Conservation (phyloP, 768 basidiomycete genomes). For the Hydnomerulius pinastri region DNA sequence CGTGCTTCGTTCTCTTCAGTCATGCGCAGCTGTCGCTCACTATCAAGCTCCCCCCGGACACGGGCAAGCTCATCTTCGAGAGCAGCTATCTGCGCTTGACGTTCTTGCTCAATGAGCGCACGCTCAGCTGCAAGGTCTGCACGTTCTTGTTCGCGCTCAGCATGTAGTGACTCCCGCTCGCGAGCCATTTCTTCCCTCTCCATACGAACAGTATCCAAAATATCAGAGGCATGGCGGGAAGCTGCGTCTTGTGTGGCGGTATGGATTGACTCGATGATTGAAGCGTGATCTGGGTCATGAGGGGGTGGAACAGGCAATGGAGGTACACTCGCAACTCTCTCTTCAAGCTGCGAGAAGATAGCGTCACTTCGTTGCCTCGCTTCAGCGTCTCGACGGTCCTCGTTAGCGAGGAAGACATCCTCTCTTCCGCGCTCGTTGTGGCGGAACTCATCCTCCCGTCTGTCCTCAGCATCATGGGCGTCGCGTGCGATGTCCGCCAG, state of each 20-base stretch:
- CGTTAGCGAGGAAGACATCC: conserved; percentile 57
- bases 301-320: conserved; percentile 21
- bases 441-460: conserved; percentile 65
- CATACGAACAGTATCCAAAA: conserved; percentile 55
- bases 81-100: conserved; percentile 54
- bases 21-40: conserved; percentile 57
- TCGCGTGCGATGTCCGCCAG: conserved; percentile 49
- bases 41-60: conserved; percentile 59
- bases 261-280: conserved; percentile 39
- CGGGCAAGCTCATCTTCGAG: conserved; percentile 65
- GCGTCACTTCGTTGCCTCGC: conserved; percentile 40
- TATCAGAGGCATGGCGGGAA: conserved; percentile 54
- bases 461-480: conserved; percentile 61
- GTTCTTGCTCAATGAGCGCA: conserved; percentile 46
- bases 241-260: conserved; percentile 55
- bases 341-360: conserved; percentile 29
- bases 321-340: conserved; percentile 24
- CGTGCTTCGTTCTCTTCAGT: conserved; percentile 63
- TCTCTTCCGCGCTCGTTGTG: conserved; percentile 66
- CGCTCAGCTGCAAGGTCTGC: conserved; percentile 54
- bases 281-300: conserved; percentile 28
- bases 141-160: conserved; percentile 54
- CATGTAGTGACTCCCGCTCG: conserved; percentile 54
- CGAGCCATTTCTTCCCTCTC: conserved; percentile 61
- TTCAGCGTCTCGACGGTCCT: conserved; percentile 60